Percentiles rank a stretch among this genome's conserved stretches.
These are phyloP conservation scores for Pythium dissimile DNA, from an alignment of 352 stramenopile species.

Conservation along the genomic window DNA sequence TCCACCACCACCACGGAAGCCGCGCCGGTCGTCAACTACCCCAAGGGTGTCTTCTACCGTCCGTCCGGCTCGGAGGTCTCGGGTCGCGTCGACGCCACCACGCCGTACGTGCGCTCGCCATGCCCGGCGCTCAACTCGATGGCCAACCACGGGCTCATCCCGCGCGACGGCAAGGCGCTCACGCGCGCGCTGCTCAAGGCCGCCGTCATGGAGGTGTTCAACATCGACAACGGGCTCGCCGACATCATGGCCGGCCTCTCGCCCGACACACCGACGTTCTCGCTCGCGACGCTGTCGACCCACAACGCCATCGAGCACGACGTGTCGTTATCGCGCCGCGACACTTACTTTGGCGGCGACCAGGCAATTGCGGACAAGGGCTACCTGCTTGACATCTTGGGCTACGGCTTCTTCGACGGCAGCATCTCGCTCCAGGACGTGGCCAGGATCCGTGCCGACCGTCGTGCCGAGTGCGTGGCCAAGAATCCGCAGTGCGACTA, in stretches of 20 bases:
- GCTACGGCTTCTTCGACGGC: constrained; percentile 8
- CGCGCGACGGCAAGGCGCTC: constrained; percentile 46
- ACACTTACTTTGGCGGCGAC: constrained; percentile 36
- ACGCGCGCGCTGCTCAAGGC: constrained; percentile 24
- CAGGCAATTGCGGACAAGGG: too few species aligned
- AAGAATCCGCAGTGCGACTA: constrained; percentile 3
- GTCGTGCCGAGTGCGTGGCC: background rate
- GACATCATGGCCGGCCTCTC: constrained; percentile 28
- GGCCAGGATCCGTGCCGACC: constrained; percentile 6
- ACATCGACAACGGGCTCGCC: constrained; percentile 36
- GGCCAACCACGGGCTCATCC: constrained; percentile 45
- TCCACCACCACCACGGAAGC: background rate
- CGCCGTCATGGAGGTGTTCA: constrained; percentile 38
- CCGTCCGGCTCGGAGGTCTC: constrained; percentile 24
- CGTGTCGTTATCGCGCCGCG: constrained; percentile 29
- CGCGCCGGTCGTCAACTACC: background rate
- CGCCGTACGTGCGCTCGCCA: constrained; percentile 28
- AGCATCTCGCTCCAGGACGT: constrained; percentile 4
- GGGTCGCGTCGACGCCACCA: constrained; percentile 22
- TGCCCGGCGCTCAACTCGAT: constrained; percentile 47
- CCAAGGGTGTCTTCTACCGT: constrained; percentile 30
- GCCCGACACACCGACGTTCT: constrained; percentile 21
- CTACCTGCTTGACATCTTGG: constrained; percentile 25
- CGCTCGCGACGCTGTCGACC: too few species aligned
- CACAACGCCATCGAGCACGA: constrained; percentile 41